These are phyloP conservation scores for Spathaspora girioi DNA, from an alignment of 805 yeast genomes.

Conservation along the genomic window DNA sequence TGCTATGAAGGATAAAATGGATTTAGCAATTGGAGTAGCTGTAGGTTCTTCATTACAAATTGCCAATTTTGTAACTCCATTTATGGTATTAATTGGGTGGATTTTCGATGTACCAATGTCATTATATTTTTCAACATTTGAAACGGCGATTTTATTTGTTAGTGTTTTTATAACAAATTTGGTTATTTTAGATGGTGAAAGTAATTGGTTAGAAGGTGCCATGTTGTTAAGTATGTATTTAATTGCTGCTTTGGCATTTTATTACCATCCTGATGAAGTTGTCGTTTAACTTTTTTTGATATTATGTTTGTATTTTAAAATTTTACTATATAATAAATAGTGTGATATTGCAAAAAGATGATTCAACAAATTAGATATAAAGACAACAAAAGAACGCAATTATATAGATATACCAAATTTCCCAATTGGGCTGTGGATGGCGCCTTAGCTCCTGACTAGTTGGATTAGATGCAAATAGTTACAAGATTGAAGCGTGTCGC, in stretches of 20 bases:
- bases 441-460: too few species aligned
- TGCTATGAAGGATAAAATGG: constrained; percentile 96
- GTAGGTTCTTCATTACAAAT: constrained; percentile 95
- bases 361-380: too few species aligned
- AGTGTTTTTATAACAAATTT: constrained; percentile 86
- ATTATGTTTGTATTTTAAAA: neutral
- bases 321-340: neutral
- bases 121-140: constrained; percentile 85
- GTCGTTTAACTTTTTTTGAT: neutral
- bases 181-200: constrained; percentile 87
- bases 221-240: constrained; percentile 85
- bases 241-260: constrained; percentile 87
- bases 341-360: too few species aligned
- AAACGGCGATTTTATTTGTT: constrained; percentile 87
- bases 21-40: constrained; percentile 94
- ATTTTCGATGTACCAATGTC: constrained; percentile 86
- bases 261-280: constrained; percentile 67
- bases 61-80: constrained; percentile 92
- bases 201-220: constrained; percentile 96
- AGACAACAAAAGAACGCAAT: too few species aligned
- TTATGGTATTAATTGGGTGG: constrained; percentile 96
- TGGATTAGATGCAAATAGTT: too few species aligned
- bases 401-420: too few species aligned
- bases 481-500: too few species aligned
- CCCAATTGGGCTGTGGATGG: too few species aligned